Evolutionary conservation across 176 grass and related monocot genomes (phyloP).

Genomic region (Musa beccarii): DNA sequence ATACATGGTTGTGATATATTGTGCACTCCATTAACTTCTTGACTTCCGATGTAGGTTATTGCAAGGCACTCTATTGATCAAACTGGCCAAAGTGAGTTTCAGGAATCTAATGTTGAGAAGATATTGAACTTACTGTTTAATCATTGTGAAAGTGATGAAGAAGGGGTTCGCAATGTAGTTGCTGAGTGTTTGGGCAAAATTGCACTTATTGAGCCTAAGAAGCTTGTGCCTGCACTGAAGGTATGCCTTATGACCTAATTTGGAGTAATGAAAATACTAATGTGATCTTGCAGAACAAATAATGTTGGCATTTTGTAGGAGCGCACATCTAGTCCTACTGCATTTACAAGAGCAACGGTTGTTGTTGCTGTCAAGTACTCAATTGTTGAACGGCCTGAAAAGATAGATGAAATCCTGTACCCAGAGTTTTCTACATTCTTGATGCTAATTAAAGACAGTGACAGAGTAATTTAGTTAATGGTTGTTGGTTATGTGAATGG

Average conservation of each 20-base stretch:
- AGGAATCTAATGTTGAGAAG: constrained; percentile 75
- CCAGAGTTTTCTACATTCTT: constrained; percentile 68
- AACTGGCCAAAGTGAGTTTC: constrained; percentile 57
- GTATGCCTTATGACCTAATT: constrained; percentile 15
- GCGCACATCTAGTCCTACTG: constrained; percentile 53
- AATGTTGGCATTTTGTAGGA: constrained; percentile 32
- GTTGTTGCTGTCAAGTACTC: constrained; percentile 89
- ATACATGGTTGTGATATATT: neutral
- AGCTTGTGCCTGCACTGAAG: constrained; percentile 71
- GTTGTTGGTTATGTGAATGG: neutral
- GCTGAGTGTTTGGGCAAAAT: constrained; percentile 93
- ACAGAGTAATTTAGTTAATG: constrained; percentile 41
- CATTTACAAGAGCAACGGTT: constrained; percentile 84
- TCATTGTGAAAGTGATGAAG: constrained; percentile 93
- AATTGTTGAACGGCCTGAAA: constrained; percentile 83
- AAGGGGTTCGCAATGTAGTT: constrained; percentile 91
- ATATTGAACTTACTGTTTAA: constrained; percentile 87
- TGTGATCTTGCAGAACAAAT: neutral
- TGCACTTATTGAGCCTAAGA: constrained; percentile 73
- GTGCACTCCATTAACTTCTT: neutral
- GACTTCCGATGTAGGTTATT: constrained; percentile 42
- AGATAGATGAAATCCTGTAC: constrained; percentile 77
- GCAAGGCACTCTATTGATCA: constrained; percentile 68
- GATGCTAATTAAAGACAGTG: constrained; percentile 81
- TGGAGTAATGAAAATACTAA: neutral